A percentile compares a stretch with the other conserved stretches of the same genome.
Evolutionary conservation across 305 asterid species (phyloP).

Genomic region (Striga hermonthica): DNA sequence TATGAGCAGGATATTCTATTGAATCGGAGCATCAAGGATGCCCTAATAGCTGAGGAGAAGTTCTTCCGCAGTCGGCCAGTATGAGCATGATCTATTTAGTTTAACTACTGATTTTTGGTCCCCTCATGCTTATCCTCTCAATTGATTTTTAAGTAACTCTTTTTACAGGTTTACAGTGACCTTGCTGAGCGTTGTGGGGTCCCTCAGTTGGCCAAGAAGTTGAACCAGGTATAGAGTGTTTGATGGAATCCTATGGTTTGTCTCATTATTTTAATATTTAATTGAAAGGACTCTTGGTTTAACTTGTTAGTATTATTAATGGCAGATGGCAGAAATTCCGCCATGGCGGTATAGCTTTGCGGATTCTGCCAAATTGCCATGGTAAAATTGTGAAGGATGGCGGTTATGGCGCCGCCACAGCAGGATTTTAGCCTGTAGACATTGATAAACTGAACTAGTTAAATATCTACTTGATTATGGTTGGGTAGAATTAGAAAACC

Average conservation of each 20-base stretch:
- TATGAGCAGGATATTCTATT: slow-evolving; percentile 67
- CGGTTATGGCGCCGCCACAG: no score
- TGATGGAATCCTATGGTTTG: background rate
- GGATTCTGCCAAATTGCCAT: no score
- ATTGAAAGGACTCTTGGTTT: no score
- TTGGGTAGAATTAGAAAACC: slow-evolving; percentile 8
- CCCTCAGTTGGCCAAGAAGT: slow-evolving; percentile 95
- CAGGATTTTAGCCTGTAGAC: no score
- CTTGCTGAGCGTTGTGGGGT: slow-evolving; percentile 94
- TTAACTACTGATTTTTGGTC: slow-evolving; percentile 27
- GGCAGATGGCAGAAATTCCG: no score
- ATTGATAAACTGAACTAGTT: no score
- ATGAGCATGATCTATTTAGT: slow-evolving; percentile 35
- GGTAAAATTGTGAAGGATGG: no score
- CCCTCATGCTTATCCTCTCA: slow-evolving; percentile 16
- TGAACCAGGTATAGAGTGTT: slow-evolving; percentile 74
- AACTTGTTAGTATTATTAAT: no score
- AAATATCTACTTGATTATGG: no score
- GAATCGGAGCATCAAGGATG: slow-evolving; percentile 87
- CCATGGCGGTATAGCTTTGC: no score
- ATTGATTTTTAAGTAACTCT: slow-evolving; percentile 16
- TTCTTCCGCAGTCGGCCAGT: slow-evolving; percentile 93
- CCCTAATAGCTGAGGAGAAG: slow-evolving; percentile 88
- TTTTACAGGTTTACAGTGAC: slow-evolving; percentile 76
- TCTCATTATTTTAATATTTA: no score